Evolutionary conservation across 257 asterid genomes (phyloP).

Genomic region (Rubia yunnanensis): DNA sequence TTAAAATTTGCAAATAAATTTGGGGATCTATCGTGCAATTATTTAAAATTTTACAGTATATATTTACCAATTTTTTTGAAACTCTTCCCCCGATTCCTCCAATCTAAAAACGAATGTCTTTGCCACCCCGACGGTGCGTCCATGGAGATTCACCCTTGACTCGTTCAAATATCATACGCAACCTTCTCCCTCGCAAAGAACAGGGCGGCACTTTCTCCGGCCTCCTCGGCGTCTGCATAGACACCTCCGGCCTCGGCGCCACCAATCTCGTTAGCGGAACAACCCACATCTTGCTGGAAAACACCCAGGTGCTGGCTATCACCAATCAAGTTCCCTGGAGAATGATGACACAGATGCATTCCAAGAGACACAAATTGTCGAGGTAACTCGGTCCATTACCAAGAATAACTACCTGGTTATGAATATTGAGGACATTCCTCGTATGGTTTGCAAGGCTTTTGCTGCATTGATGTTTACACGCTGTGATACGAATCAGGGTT

Average conservation of each 20-base stretch:
- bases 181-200: constrained; percentile 79
- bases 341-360: constrained; percentile 85
- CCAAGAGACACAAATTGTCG: constrained; percentile 74
- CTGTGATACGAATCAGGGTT: too few relatives aligned
- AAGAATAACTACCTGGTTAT: constrained; percentile 70
- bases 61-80: too few relatives aligned
- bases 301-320: constrained; percentile 65
- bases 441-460: constrained; percentile 59
- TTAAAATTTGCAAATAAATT: too few relatives aligned
- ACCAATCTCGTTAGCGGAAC: constrained; percentile 69
- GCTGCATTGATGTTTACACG: too few relatives aligned
- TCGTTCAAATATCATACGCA: constrained; percentile 52
- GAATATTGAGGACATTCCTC: constrained; percentile 61
- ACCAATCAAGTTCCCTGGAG: constrained; percentile 79
- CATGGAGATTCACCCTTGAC: constrained; percentile 75
- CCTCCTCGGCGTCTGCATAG: constrained; percentile 64
- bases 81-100: too few relatives aligned
- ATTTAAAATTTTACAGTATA: too few relatives aligned
- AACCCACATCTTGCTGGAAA: constrained; percentile 64
- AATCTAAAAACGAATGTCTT: constrained; percentile 63
- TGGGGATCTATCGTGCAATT: too few relatives aligned
- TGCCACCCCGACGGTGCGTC: constrained; percentile 87
- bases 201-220: constrained; percentile 80
- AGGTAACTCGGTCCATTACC: constrained; percentile 75
- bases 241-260: constrained; percentile 87